Evolutionary conservation across 2,329 filamentous ascomycete species (phyloP), one percentile per base, ranked within the genome.

Genomic region (Biscogniauxia mediterranea): DNA sequence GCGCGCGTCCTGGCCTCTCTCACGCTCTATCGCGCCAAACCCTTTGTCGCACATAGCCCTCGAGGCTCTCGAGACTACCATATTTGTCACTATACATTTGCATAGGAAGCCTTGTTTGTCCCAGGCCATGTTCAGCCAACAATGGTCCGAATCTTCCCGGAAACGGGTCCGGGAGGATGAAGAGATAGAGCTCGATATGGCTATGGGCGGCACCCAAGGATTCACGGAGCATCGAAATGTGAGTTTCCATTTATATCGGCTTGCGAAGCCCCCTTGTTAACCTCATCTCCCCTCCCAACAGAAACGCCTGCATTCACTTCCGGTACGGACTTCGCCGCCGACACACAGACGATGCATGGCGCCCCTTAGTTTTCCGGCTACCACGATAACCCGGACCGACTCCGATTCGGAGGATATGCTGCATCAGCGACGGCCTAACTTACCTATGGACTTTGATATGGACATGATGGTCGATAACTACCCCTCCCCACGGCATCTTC

Each of bases 231-330:
- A 74, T 60, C 72, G 73, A 20, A 73, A 73, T 65, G 72, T 74
- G 52, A 70, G 72, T 71, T 20, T 46, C 23, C 8, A 38, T 28
- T 59, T 21, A 49, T 61, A 25, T 42, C 15, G 52, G 55, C 26
- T 46, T 46, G 32, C 59, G 32, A 21, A 32, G 20, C 49, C 19
- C 56, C 54, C 23, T 23, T 46, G 25, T 63, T 66, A 64, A 64
- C 61, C 19, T 51, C 13, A 7, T n/a, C 38, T 46, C 28, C 42
- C 17, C 57, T 52, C 64, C 72, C 46, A 42, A 42, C 57, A 85
- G 83, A 85, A 85, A 81, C 81, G 83, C 49, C 64, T 84, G 17
- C 82, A 85, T 60, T 79, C 80, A 52, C 78, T 85, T 4, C 82
- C 83, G 13, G 70, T 84, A 15, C 79, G 82, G 61, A 78, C 77